Percentiles rank a stretch among this genome's conserved stretches.
Evolutionary conservation across 495 filamentous ascomycete species (phyloP).

Genomic region (Geoglossum glabrum): DNA sequence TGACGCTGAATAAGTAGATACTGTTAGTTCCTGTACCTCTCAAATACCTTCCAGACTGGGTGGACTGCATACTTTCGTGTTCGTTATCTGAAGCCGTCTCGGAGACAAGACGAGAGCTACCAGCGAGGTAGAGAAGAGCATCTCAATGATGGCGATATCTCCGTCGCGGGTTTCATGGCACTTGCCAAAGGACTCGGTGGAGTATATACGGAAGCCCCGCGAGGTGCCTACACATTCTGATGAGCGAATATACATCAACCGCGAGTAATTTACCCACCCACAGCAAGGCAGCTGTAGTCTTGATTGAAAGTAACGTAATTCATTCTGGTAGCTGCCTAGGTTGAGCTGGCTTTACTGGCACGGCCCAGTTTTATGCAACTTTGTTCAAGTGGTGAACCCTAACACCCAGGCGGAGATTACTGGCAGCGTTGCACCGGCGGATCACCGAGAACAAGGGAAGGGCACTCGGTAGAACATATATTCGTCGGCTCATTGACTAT

Average conservation of each 20-base stretch:
- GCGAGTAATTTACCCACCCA: conserved; percentile 35
- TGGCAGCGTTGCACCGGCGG: not conserved
- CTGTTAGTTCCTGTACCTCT: not conserved
- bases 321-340: conserved; percentile 28
- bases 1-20: conserved; percentile 36
- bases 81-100: conserved; percentile 76
- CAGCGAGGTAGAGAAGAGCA: conserved; percentile 97
- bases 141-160: conserved; percentile 87
- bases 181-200: conserved; percentile 85
- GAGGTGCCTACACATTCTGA: conserved; percentile 41
- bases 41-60: not conserved
- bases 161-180: conserved; percentile 83
- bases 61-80: conserved; percentile 64
- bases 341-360: not conserved
- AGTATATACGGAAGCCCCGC: conserved; percentile 86
- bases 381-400: not conserved
- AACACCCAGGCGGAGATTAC: not conserved
- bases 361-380: not conserved
- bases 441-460: not conserved
- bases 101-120: conserved; percentile 84
- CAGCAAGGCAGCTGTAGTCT: conserved; percentile 89
- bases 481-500: not conserved
- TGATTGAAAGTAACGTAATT: conserved; percentile 99
- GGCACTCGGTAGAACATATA: not conserved
- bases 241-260: conserved; percentile 10